These are phyloP conservation scores for Chaetomium olivaceum DNA, from an alignment of 2,329 filamentous ascomycete species.

Conservation along the genomic window DNA sequence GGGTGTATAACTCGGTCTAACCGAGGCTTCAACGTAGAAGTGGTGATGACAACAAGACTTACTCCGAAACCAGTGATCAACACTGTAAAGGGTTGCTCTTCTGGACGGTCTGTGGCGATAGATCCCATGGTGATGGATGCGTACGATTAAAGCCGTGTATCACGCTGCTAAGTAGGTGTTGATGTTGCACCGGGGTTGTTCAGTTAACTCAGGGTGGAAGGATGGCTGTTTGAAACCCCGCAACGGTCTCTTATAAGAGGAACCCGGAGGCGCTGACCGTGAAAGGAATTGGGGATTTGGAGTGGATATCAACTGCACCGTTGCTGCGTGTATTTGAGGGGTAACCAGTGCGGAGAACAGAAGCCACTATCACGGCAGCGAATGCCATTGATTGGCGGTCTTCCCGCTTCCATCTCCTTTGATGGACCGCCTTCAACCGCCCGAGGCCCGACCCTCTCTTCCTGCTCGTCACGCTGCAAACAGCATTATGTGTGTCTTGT, in stretches of 20 bases:
- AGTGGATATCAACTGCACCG: not conserved
- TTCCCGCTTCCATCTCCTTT: not conserved
- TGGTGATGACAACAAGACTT: conserved; percentile 34
- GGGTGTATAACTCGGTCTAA: not conserved
- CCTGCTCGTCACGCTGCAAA: not conserved
- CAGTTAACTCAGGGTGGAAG: not conserved
- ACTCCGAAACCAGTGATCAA: conserved; percentile 55
- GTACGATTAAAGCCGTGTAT: not conserved
- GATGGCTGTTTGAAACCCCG: not conserved
- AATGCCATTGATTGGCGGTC: conserved; percentile 1
- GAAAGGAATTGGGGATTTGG: not conserved
- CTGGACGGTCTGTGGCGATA: conserved; percentile 4
- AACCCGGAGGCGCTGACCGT: not conserved
- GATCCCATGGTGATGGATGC: conserved; percentile 24
- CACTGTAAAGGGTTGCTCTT: conserved; percentile 21
- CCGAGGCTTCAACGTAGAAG: not conserved
- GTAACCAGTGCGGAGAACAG: conserved; percentile 1
- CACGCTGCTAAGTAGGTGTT: not conserved
- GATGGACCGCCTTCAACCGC: not conserved
- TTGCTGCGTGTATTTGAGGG: conserved; percentile 11
- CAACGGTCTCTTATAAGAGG: not conserved
- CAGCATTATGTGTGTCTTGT: not conserved
- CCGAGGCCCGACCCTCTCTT: not conserved
- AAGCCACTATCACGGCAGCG: not conserved
- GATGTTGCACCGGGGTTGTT: not conserved